Evolutionary conservation across 2,329 filamentous ascomycete genomes (phyloP).

Genomic region (Monilinia fructigena): DNA sequence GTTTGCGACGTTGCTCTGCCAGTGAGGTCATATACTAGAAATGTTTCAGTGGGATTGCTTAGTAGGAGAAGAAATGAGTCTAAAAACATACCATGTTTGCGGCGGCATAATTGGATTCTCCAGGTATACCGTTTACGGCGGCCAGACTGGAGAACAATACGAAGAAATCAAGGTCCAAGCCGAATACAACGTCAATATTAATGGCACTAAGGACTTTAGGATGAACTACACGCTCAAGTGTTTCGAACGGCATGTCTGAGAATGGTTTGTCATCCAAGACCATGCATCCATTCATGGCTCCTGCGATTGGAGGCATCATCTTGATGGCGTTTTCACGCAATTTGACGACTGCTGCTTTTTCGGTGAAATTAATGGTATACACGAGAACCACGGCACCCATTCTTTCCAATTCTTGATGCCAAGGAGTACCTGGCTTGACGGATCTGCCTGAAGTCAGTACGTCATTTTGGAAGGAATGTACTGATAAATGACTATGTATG

Average conservation of each 20-base stretch:
- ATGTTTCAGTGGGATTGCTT: neutral
- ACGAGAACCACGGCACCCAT: constrained; percentile 22
- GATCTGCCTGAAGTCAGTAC: constrained; percentile 34
- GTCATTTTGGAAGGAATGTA: neutral
- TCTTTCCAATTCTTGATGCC: constrained; percentile 32
- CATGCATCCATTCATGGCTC: constrained; percentile 48
- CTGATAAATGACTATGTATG: neutral
- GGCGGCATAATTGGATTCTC: constrained; percentile 42
- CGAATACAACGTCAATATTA: constrained; percentile 41
- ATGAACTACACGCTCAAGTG: constrained; percentile 32
- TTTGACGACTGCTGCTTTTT: constrained; percentile 2
- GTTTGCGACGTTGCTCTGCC: constrained; percentile 42
- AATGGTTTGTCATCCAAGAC: constrained; percentile 42
- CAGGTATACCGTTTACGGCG: constrained; percentile 40
- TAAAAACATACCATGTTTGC: constrained; percentile 42
- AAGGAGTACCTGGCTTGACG: constrained; percentile 37
- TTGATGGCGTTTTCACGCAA: constrained; percentile 15
- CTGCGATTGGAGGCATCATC: constrained; percentile 40
- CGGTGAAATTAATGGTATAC: constrained; percentile 29
- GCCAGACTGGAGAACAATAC: constrained; percentile 43
- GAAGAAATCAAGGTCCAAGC: constrained; percentile 44
- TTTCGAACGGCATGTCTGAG: constrained; percentile 36
- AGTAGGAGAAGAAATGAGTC: too few species aligned
- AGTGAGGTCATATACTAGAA: constrained; percentile 45
- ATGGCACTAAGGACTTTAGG: constrained; percentile 43